A percentile compares a stretch with the other conserved stretches of the same genome.
phyloP scores from a whole-genome alignment of 2,329 filamentous ascomycete genomes.

The Pseudogymnoascus sp. region DNA sequence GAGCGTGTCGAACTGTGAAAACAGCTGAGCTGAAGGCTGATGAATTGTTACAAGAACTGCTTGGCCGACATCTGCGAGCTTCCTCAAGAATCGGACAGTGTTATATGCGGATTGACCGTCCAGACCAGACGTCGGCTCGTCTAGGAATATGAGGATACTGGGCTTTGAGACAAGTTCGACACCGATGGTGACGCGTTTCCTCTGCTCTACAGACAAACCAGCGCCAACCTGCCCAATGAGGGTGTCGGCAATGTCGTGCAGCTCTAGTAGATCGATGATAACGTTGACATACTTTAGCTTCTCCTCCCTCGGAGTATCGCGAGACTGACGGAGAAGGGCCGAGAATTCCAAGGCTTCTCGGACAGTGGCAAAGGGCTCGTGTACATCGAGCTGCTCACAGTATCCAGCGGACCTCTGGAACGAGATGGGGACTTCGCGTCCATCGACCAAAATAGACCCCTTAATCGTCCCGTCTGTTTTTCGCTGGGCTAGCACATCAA shows the following conservation, averaged over 20 bases:
- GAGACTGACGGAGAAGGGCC: slow-evolving; percentile 79
- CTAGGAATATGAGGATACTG: slow-evolving; percentile 51
- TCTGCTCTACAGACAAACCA: slow-evolving; percentile 52
- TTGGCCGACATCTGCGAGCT: slow-evolving; percentile 47
- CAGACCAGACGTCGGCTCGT: slow-evolving; percentile 53
- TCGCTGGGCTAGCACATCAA: slow-evolving; percentile 76
- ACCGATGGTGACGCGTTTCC: slow-evolving; percentile 55
- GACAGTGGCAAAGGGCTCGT: slow-evolving; percentile 74
- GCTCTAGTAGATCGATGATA: slow-evolving; percentile 54
- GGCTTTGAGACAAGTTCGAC: slow-evolving; percentile 49
- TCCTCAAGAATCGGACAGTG: slow-evolving; percentile 52
- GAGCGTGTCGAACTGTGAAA: slow-evolving; percentile 50
- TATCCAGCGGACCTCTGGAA: slow-evolving; percentile 77
- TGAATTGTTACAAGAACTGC: slow-evolving; percentile 48
- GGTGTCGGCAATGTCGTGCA: slow-evolving; percentile 58
- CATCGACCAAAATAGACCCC: slow-evolving; percentile 67
- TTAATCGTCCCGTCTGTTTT: slow-evolving; percentile 82
- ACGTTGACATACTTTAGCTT: slow-evolving; percentile 84
- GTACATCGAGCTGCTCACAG: slow-evolving; percentile 86
- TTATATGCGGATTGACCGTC: slow-evolving; percentile 57
- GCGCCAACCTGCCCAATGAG: slow-evolving; percentile 55
- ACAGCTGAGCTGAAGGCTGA: slow-evolving; percentile 45
- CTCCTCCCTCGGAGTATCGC: slow-evolving; percentile 58
- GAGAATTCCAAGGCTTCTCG: slow-evolving; percentile 83
- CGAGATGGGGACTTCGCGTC: slow-evolving; percentile 60